A percentile compares a stretch with the other conserved stretches of the same genome.
phyloP scores from a whole-genome alignment of 176 grass and related monocot species.

The Stipa capillata region DNA sequence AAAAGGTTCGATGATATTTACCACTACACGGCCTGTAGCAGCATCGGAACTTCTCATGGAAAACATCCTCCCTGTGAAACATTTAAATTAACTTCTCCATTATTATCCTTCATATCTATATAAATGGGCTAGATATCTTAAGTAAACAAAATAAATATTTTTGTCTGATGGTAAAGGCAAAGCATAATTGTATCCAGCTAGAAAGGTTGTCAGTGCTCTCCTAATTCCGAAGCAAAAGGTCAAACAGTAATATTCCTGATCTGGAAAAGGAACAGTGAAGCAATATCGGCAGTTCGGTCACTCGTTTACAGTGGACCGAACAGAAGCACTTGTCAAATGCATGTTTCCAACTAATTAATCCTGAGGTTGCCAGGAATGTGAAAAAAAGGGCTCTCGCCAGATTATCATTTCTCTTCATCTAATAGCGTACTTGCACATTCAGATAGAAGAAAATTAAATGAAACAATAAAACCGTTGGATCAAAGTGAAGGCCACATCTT shows the following conservation, averaged over 20 bases:
- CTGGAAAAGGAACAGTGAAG: neutral
- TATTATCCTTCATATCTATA: neutral
- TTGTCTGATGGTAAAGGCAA: neutral
- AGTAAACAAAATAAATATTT: neutral
- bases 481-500: neutral
- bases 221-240: neutral
- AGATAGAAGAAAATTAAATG: neutral
- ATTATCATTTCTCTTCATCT: neutral
- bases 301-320: neutral
- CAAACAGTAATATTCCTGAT: neutral
- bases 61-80: slow-evolving; percentile 39
- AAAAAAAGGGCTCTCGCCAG: neutral
- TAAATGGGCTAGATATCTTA: neutral
- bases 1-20: neutral
- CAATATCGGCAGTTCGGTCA: neutral
- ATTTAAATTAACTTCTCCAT: neutral
- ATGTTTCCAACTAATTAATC: neutral
- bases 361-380: neutral
- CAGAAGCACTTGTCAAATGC: neutral
- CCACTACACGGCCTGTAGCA: slow-evolving; percentile 43
- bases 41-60: slow-evolving; percentile 48
- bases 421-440: neutral
- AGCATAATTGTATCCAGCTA: neutral
- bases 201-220: neutral
- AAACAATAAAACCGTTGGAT: neutral